A percentile compares a stretch with the other conserved stretches of the same genome.
phyloP scores from a whole-genome alignment of 2,329 filamentous ascomycete species.

The Knufia fluminis region DNA sequence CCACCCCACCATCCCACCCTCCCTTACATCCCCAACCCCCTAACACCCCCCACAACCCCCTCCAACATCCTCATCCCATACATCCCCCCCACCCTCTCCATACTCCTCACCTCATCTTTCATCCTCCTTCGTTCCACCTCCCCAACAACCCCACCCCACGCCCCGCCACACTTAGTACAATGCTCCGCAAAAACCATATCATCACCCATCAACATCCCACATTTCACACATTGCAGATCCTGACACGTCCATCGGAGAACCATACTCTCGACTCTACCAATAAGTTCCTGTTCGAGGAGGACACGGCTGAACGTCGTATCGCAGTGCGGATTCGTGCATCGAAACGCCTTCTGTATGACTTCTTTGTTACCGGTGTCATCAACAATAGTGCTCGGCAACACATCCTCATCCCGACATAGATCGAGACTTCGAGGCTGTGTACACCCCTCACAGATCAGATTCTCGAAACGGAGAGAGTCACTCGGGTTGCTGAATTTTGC shows the following conservation, averaged over 20 bases:
- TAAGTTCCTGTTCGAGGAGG: conserved; percentile 70
- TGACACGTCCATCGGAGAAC: conserved; percentile 77
- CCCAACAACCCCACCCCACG: conserved; percentile 66
- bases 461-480: conserved; percentile 60
- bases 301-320: conserved; percentile 66
- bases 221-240: conserved; percentile 76
- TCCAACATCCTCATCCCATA: conserved; percentile 76
- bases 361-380: conserved; percentile 22
- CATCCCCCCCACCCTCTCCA: conserved; percentile 63
- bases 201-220: conserved; percentile 57
- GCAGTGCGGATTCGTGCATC: conserved; percentile 59
- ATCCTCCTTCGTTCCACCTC: conserved; percentile 57
- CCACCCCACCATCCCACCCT: no score
- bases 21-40: conserved; percentile 2
- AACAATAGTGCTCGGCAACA: conserved; percentile 49
- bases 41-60: conserved; percentile 33
- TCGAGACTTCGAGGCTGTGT: conserved; percentile 83
- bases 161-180: conserved; percentile 73
- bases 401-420: conserved; percentile 77
- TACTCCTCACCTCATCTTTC: conserved; percentile 56
- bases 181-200: conserved; percentile 79
- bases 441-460: conserved; percentile 82
- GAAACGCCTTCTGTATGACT: conserved; percentile 49
- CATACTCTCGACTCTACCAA: conserved; percentile 65
- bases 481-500: conserved; percentile 83